A percentile compares a stretch with the other conserved stretches of the same genome.
These are phyloP conservation scores for Xylaria multiplex DNA, from an alignment of 2,329 filamentous ascomycete genomes.

Conservation along the genomic window DNA sequence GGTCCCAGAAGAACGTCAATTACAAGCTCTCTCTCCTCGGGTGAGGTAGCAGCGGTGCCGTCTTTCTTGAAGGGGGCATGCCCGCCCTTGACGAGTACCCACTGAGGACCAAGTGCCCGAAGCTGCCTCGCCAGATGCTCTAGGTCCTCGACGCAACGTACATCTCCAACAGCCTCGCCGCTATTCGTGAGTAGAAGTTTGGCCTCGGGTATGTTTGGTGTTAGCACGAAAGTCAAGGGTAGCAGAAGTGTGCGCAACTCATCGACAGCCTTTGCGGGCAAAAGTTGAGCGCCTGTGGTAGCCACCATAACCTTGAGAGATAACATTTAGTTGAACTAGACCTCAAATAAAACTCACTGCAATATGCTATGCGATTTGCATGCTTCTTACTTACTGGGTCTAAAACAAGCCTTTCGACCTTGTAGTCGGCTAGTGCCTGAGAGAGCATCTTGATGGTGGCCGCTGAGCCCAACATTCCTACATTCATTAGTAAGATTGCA, in stretches of 20 bases:
- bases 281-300: constrained; percentile 77
- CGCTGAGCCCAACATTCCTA: constrained; percentile 84
- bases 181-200: constrained; percentile 44
- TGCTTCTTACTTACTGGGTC: constrained; percentile 71
- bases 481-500: constrained; percentile 2
- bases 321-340: constrained; percentile 16
- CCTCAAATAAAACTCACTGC: background rate
- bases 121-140: constrained; percentile 74
- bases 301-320: constrained; percentile 84
- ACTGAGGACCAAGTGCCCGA: constrained; percentile 75
- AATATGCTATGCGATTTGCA: background rate
- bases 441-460: constrained; percentile 76
- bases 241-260: constrained; percentile 70
- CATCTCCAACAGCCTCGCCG: constrained; percentile 53
- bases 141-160: constrained; percentile 71
- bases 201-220: constrained; percentile 40
- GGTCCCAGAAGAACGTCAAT: constrained; percentile 79
- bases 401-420: constrained; percentile 69
- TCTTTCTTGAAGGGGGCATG: constrained; percentile 81
- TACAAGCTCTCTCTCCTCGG: constrained; percentile 71
- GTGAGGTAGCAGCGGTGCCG: constrained; percentile 65
- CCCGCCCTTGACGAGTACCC: constrained; percentile 89
- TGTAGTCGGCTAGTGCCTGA: constrained; percentile 67
- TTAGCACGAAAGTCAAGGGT: constrained; percentile 64
- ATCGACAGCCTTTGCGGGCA: constrained; percentile 71